These are phyloP conservation scores for Sphaerulina vaccinii DNA, from an alignment of 2,329 filamentous ascomycete genomes.

Conservation along the genomic window DNA sequence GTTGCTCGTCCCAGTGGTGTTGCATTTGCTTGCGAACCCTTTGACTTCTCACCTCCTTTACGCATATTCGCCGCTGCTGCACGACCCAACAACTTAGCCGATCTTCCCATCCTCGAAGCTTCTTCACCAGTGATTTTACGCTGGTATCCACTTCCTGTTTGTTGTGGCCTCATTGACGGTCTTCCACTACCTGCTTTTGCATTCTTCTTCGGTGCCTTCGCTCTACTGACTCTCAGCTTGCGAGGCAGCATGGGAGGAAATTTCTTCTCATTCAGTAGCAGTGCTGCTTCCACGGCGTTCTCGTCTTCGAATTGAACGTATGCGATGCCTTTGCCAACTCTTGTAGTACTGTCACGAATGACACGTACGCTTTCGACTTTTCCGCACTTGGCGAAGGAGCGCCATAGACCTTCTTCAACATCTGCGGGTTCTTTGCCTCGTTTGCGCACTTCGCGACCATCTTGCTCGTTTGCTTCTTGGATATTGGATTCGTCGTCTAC, in stretches of 20 bases:
- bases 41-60: slow-evolving; percentile 11
- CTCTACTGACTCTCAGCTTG: slow-evolving; percentile 78
- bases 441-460: slow-evolving; percentile 61
- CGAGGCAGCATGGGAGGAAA: slow-evolving; percentile 94
- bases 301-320: slow-evolving; percentile 93
- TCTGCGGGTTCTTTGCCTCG: slow-evolving; percentile 74
- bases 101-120: slow-evolving; percentile 70
- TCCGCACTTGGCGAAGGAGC: slow-evolving; percentile 72
- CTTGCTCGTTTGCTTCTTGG: slow-evolving; percentile 59
- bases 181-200: slow-evolving; percentile 39
- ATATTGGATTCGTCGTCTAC: slow-evolving; percentile 84
- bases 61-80: slow-evolving; percentile 56
- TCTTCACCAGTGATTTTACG: slow-evolving; percentile 69
- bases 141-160: slow-evolving; percentile 53
- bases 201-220: slow-evolving; percentile 65
- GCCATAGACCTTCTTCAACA: slow-evolving; percentile 90
- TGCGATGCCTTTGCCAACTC: slow-evolving; percentile 94
- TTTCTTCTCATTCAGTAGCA: slow-evolving; percentile 84
- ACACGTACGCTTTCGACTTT: slow-evolving; percentile 92
- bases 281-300: slow-evolving; percentile 85
- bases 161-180: slow-evolving; percentile 27
- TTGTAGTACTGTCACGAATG: slow-evolving; percentile 81
- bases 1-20: slow-evolving; percentile 1
- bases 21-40: not conserved
- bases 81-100: slow-evolving; percentile 70